Base-by-base conservation (phyloP, 2,329 filamentous ascomycete genomes). In the Monilinia fructicola region DNA sequence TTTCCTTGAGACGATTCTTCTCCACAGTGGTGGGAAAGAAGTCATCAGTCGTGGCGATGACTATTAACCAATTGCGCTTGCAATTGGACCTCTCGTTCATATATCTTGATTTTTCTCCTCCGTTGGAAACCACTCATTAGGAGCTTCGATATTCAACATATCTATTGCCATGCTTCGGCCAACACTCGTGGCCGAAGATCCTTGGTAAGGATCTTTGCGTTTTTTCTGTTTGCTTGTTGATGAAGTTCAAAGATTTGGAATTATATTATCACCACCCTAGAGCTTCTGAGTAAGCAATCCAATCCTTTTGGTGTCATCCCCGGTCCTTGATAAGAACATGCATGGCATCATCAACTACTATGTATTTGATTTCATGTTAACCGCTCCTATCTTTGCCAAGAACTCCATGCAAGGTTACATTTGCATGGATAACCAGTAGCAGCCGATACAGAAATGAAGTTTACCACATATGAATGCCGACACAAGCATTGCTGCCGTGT, bases 11-110 rank as follows among this genome's bases (percentile, higher is more conserved):
- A 84, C 83, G 0, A 78, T 84, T 58, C 66, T 84, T 42, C 74
- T 84, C 35, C 77, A 79, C 21, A 77, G 78, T 61, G 76, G 76
- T 35, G 71, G 73, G 52, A 85, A 85, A 70, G 83, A 85, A 71
- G 76, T 85, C 26, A 74, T 85, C 23, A 84, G 82, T 71, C 82
- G 82, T 54, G 82, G 83, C 31, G 77, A 79, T 21, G 83, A 85
- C 74, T 85, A 85, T 69, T 85, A 74, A 73, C 11, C 14, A 50
- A 1, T 48, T 35, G 16, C 44, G 18, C 21, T 61, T 61, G 7
- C 58, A 38, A 61, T 38, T 18, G 44, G 21, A 59, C 10, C 42
- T 18, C 10, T 50, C 31, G 14, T 38, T 50, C 23, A 26, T 21
- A 50, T 38, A 23, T 14, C 2, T 38, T 38, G 9, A 10, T 26